Base-by-base conservation (phyloP, 176 grass and related monocot species). In the Oryza glaberrima region DNA sequence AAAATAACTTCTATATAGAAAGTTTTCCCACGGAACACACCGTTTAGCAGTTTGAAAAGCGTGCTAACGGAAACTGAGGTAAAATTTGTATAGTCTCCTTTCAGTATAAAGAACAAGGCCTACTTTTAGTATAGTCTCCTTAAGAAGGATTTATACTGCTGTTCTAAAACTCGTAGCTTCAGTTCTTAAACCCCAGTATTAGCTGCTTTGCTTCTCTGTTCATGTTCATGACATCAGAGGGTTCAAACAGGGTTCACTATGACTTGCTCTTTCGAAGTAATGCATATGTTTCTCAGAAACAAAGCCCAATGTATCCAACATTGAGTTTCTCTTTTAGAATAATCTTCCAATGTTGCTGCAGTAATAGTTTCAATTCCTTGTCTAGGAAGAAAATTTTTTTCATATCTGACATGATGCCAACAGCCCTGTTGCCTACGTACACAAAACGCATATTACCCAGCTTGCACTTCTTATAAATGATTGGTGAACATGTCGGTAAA, bases 81-180 rank as follows among this genome's bases (percentile, higher is more conserved):
- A 32, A 32, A 3, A 32, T 32, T 32, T 32, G 28, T 32, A 32
- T 32, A 32, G 30, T 32, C 30, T 32, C 30, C 30, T 32, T 32
- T 32, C 30, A 32, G 30, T 32, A 32, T 3, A 32, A 32, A 32
- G 30, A 32, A 32, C 30, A 32, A 3, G 30, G 28, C 25, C 22
- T 72, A 2, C 16, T 14, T 81, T 36, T 2, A 82, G 17, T 40
- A 26, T 40, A 26, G 48, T 23, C 11, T 5, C 32, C 60, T 48
- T n/a, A 43, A 46, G 47, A 20, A 60, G 28, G 3, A 71, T 71
- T 81, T 72, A 34, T 78, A 45, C 22, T 40, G 38, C 23, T 19
- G 19, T 67, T 61, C 36, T 38, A 20, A 34, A 79, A 38, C 67
- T 45, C n/a, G 28, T 67, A 73, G 35, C 17, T 84, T 88, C 47